Evolutionary conservation across 1,139 yeast genomes (phyloP).

Genomic region (Debaryomyces nepalensis): DNA sequence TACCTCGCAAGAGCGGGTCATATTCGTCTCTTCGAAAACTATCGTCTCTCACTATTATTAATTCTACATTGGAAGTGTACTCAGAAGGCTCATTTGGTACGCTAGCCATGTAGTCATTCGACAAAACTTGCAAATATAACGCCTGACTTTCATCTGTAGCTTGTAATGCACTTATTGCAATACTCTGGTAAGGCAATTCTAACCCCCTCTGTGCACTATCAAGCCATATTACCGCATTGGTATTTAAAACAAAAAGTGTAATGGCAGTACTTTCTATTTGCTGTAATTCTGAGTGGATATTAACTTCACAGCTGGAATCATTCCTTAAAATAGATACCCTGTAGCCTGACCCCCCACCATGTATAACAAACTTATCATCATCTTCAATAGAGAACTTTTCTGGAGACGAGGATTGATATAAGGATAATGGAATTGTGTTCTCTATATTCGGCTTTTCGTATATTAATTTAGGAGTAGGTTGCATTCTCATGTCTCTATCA

Average conservation of each 20-base stretch:
- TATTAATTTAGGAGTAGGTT: constrained; percentile 26
- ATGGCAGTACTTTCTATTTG: constrained; percentile 22
- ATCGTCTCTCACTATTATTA: constrained; percentile 18
- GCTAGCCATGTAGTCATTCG: constrained; percentile 25
- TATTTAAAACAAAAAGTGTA: constrained; percentile 44
- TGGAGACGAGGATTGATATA: constrained; percentile 46
- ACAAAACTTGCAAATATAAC: constrained; percentile 41
- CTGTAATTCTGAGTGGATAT: constrained; percentile 17
- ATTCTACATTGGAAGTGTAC: constrained; percentile 26
- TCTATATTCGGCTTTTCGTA: constrained; percentile 46
- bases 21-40: background rate
- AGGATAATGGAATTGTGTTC: constrained; percentile 41
- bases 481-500: too few relatives aligned
- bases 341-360: constrained; percentile 42
- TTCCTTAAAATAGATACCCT: constrained; percentile 20
- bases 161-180: constrained; percentile 45
- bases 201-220: constrained; percentile 33
- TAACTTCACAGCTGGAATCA: constrained; percentile 22
- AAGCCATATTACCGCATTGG: constrained; percentile 44
- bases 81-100: constrained; percentile 20
- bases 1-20: constrained; percentile 17
- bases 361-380: constrained; percentile 48
- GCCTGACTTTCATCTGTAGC: constrained; percentile 18
- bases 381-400: constrained; percentile 42
- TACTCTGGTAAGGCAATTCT: constrained; percentile 44